These are phyloP conservation scores for Phytomonas sp. DNA, from an alignment of 208 protist genomes.

Conservation along the genomic window DNA sequence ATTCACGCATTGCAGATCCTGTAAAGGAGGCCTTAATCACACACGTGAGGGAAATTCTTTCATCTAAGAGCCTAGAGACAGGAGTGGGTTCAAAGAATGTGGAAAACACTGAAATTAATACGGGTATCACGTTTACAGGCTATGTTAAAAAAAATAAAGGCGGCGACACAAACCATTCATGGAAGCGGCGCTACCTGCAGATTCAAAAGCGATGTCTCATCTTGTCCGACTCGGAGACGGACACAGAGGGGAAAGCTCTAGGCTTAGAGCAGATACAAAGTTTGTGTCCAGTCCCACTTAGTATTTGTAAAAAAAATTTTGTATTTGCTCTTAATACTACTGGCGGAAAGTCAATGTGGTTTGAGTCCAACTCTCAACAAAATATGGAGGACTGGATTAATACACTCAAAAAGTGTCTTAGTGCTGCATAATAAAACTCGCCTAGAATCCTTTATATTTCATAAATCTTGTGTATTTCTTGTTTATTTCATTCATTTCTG, in stretches of 20 bases:
- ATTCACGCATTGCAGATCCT: conserved; percentile 46
- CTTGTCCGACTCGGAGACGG: conserved; percentile 58
- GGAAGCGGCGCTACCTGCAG: conserved; percentile 68
- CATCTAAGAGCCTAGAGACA: conserved; percentile 17
- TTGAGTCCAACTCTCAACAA: conserved; percentile 55
- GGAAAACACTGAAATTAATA: conserved; percentile 54
- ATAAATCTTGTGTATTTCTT: background rate
- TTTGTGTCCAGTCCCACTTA: conserved; percentile 56
- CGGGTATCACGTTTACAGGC: conserved; percentile 50
- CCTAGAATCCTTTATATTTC: conserved; percentile 4
- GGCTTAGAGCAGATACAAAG: conserved; percentile 76
- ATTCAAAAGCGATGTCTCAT: conserved; percentile 65
- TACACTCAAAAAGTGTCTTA: conserved; percentile 56
- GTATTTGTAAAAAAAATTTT: conserved; percentile 51
- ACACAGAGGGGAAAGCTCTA: conserved; percentile 66
- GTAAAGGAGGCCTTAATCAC: conserved; percentile 49
- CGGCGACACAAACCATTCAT: conserved; percentile 42
- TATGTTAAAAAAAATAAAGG: conserved; percentile 68
- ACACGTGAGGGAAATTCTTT: conserved; percentile 67
- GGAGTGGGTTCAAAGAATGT: conserved; percentile 10
- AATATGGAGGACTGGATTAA: conserved; percentile 82
- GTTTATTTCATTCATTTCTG: conserved; percentile 3
- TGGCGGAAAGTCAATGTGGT: conserved; percentile 83
- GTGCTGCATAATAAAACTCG: conserved; percentile 40
- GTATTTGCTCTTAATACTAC: conserved; percentile 78